phyloP scores from a whole-genome alignment of 1,139 yeast genomes.

The Candida sojae region DNA sequence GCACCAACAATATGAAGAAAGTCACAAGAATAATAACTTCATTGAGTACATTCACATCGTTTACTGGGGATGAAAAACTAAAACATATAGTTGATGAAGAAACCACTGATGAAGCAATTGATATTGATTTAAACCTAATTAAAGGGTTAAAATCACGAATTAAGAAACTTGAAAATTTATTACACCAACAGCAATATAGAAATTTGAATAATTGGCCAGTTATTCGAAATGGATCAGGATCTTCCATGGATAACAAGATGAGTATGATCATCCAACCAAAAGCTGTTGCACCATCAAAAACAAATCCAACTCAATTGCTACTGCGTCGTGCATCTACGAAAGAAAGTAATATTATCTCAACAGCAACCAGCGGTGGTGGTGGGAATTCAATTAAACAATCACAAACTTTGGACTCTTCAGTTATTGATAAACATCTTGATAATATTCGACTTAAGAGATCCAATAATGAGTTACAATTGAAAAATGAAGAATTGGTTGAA shows the following conservation, averaged over 20 bases:
- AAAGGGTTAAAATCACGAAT: constrained; percentile 62
- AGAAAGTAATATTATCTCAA: constrained; percentile 7
- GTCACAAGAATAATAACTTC: constrained; percentile 38
- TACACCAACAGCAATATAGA: constrained; percentile 66
- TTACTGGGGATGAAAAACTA: constrained; percentile 19
- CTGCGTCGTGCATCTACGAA: constrained; percentile 15
- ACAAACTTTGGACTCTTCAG: constrained; percentile 35
- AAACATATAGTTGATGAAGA: constrained; percentile 10
- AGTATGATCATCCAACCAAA: constrained; percentile 22
- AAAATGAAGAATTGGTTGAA: constrained; percentile 14
- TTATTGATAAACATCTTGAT: constrained; percentile 47
- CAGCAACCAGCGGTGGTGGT: not conserved
- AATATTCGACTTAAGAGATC: constrained; percentile 39
- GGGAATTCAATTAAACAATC: constrained; percentile 14
- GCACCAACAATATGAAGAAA: constrained; percentile 41
- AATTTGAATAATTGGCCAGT: constrained; percentile 62
- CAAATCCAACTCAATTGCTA: constrained; percentile 26
- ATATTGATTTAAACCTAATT: constrained; percentile 39
- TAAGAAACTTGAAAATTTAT: constrained; percentile 60
- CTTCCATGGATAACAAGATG: constrained; percentile 16
- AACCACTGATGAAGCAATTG: constrained; percentile 24
- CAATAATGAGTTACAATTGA: constrained; percentile 21
- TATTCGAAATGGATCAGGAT: constrained; percentile 16
- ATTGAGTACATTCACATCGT: constrained; percentile 32
- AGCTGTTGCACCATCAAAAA: constrained; percentile 10